Evolutionary conservation across 257 asterid species (phyloP), one percentile per base, ranked within the genome.

Genomic region (Echites panduratus): DNA sequence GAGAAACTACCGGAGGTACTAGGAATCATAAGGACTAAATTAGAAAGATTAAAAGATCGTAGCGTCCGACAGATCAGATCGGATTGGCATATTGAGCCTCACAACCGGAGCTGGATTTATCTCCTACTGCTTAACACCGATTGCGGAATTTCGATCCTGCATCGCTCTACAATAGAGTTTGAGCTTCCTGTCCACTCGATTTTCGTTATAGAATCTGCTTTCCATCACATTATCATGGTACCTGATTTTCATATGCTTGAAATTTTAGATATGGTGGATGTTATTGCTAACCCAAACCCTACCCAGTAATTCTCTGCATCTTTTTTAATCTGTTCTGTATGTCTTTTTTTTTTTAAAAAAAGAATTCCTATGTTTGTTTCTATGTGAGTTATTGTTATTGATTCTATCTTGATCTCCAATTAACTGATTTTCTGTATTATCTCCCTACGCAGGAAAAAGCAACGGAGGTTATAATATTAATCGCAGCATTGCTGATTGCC

Each of bases 401-500:
- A 40, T 62, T 62, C 24, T 64, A 9, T 38, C 20, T 64, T 1
- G 48, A 8, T 38, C 48, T 13, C 4, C 16, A 63, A 63, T 63
- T 62, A 7, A 20, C 40, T 35, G 17, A 16, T 35, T 63, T 32
- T 35, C 68, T 35, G 7, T 13, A 7, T 35, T 17, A 20, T 63
- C 22, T 63, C 45, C 0, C 6, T 63, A 16, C 27, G 17, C 19
- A 64, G 69, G 38, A 35, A 47, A 69, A 22, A 54, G 5, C 1
- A 32, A 53, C 74, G 82, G 64, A 70, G 70, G 66, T 59, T 38
- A 22, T 38, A 58, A 24, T 64, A 7, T 9, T 79, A 0, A 49
- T 66, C 52, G 19, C 52, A 45, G 50, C 54, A 44, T 7, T 79
- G 45, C 38, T 69, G 20, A 50, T 79, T 70, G 76, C 72, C 26